phyloP scores from a whole-genome alignment of 2,329 filamentous ascomycete genomes.

The Purpureocillium lavendulum region DNA sequence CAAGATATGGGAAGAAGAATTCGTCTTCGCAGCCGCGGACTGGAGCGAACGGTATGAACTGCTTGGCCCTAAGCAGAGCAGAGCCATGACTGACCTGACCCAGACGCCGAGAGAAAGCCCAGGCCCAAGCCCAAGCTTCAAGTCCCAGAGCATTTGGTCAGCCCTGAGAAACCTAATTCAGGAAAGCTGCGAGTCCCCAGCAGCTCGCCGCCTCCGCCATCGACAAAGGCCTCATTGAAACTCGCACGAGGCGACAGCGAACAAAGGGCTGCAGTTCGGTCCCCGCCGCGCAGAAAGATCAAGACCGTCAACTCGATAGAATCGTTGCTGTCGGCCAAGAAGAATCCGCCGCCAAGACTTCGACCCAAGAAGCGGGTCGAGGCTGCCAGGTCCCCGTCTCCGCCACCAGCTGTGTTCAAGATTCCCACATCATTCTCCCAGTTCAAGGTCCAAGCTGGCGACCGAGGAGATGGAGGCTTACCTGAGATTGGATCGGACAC shows the following conservation, averaged over 20 bases:
- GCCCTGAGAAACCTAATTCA: conserved; percentile 3
- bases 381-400: conserved; percentile 5
- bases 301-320: background rate
- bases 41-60: conserved; percentile 4
- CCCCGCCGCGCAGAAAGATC: no score
- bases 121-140: background rate
- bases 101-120: no score
- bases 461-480: background rate
- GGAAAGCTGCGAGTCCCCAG: background rate
- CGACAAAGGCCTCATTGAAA: conserved; percentile 1
- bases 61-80: no score
- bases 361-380: background rate
- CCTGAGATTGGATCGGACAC: background rate
- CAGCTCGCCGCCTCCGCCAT: background rate
- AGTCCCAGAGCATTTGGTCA: conserved; percentile 4
- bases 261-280: no score
- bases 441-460: conserved; percentile 1
- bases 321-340: background rate
- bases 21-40: conserved; percentile 13
- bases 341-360: background rate
- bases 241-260: conserved; percentile 1
- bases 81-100: no score
- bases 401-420: conserved; percentile 12
- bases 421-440: conserved; percentile 10
- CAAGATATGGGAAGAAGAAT: conserved; percentile 16